phyloP scores from a whole-genome alignment of 2,329 filamentous ascomycete genomes.

The Coleophoma eucalyptorum region DNA sequence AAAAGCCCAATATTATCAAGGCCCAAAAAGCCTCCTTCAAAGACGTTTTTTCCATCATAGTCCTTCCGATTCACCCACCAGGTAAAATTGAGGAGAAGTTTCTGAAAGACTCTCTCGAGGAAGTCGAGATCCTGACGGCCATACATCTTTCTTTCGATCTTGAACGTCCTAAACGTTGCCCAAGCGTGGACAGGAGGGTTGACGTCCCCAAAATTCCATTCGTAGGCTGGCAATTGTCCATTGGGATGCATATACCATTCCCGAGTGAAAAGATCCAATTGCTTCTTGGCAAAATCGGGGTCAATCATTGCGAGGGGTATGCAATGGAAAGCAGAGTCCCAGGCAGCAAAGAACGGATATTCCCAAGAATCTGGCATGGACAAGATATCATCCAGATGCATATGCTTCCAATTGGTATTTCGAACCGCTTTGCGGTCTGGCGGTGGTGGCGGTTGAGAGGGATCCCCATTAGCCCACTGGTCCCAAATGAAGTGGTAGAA shows the following conservation, averaged over 20 bases:
- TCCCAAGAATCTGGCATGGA: constrained; percentile 99
- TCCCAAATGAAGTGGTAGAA: constrained; percentile 97
- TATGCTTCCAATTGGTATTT: constrained; percentile 89
- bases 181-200: constrained; percentile 96
- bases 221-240: constrained; percentile 85
- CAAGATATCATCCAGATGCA: constrained; percentile 90
- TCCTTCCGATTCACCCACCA: constrained; percentile 99
- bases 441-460: constrained; percentile 81
- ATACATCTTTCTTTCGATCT: constrained; percentile 97
- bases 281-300: constrained; percentile 96
- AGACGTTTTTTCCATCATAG: constrained; percentile 90
- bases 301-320: constrained; percentile 97
- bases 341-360: constrained; percentile 95
- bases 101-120: constrained; percentile 93
- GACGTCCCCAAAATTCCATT: constrained; percentile 98
- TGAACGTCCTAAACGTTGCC: constrained; percentile 94
- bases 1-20: constrained; percentile 97
- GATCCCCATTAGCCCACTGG: constrained; percentile 95
- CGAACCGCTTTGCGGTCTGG: constrained; percentile 74
- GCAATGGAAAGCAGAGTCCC: constrained; percentile 96
- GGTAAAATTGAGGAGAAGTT: constrained; percentile 91
- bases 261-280: constrained; percentile 89
- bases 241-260: constrained; percentile 99
- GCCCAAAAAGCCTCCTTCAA: constrained; percentile 92
- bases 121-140: constrained; percentile 93